Evolutionary conservation across 2,329 filamentous ascomycete genomes (phyloP).

Genomic region (Aspergillus fumigatiaffinis): DNA sequence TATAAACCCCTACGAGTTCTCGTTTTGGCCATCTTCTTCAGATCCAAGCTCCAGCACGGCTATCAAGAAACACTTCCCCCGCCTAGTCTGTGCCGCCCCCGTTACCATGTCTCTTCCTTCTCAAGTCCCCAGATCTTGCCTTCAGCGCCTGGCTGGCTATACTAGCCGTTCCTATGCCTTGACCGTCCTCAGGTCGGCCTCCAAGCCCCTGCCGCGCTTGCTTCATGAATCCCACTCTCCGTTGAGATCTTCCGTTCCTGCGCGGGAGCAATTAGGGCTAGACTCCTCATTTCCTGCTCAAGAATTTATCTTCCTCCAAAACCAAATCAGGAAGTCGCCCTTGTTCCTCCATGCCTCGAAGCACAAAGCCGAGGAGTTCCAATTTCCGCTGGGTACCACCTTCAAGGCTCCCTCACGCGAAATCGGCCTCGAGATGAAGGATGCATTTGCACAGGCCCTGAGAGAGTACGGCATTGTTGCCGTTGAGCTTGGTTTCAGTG

Average conservation of each 20-base stretch:
- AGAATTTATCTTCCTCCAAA: background rate
- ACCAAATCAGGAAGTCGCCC: background rate
- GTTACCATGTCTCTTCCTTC: background rate
- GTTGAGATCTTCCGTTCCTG: background rate
- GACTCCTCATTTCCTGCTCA: background rate
- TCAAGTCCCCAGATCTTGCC: background rate
- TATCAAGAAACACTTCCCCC: background rate
- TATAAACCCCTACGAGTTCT: background rate
- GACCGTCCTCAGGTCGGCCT: background rate
- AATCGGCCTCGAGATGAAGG: slow-evolving; percentile 3
- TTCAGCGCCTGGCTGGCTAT: background rate
- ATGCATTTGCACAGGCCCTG: slow-evolving; percentile 1
- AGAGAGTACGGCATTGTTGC: slow-evolving; percentile 4
- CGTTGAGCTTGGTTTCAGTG: slow-evolving; percentile 5
- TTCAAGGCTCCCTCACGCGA: slow-evolving; percentile 6
- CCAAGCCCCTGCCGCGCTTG: background rate
- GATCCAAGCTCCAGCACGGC: background rate
- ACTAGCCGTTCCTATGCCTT: background rate
- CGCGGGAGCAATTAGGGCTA: background rate
- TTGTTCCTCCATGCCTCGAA: background rate
- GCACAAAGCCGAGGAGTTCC: slow-evolving; percentile 1
- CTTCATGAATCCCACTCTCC: background rate
- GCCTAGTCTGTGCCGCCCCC: background rate
- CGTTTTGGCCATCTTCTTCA: background rate
- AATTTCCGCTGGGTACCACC: slow-evolving; percentile 4